Conservation (phyloP, 169 alveolate species). For the Babesia bovis region DNA sequence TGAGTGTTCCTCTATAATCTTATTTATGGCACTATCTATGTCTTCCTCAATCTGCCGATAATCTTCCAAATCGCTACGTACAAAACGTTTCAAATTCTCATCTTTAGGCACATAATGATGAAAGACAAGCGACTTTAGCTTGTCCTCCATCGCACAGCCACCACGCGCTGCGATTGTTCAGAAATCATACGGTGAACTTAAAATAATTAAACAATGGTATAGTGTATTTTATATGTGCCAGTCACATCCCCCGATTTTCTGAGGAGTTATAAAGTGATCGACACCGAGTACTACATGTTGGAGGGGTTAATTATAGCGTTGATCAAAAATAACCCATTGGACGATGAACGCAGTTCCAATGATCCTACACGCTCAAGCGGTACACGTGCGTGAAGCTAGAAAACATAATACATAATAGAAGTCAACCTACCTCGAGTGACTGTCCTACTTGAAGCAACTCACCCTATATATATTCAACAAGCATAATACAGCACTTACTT, state of each 20-base stretch:
- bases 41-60: slow-evolving; percentile 56
- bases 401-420: background rate
- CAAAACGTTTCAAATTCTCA: slow-evolving; percentile 53
- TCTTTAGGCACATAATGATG: slow-evolving; percentile 62
- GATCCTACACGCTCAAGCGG: slow-evolving; percentile 61
- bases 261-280: background rate
- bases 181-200: background rate
- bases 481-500: slow-evolving; percentile 4
- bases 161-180: background rate
- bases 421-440: slow-evolving; percentile 49
- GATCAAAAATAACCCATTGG: slow-evolving; percentile 47
- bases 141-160: slow-evolving; percentile 29
- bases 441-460: slow-evolving; percentile 44
- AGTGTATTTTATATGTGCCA: too few species aligned
- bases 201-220: too few species aligned
- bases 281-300: slow-evolving; percentile 9
- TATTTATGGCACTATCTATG: slow-evolving; percentile 38
- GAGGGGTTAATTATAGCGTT: slow-evolving; percentile 37
- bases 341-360: slow-evolving; percentile 45
- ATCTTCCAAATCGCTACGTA: slow-evolving; percentile 50
- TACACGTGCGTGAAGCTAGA: slow-evolving; percentile 33
- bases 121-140: slow-evolving; percentile 51
- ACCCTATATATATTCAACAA: slow-evolving; percentile 18
- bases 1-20: slow-evolving; percentile 36
- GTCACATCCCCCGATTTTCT: too few species aligned